A percentile compares a stretch with the other conserved stretches of the same genome.
Conservation (phyloP, 2,329 filamentous ascomycete species). For the Xylaria sp. region DNA sequence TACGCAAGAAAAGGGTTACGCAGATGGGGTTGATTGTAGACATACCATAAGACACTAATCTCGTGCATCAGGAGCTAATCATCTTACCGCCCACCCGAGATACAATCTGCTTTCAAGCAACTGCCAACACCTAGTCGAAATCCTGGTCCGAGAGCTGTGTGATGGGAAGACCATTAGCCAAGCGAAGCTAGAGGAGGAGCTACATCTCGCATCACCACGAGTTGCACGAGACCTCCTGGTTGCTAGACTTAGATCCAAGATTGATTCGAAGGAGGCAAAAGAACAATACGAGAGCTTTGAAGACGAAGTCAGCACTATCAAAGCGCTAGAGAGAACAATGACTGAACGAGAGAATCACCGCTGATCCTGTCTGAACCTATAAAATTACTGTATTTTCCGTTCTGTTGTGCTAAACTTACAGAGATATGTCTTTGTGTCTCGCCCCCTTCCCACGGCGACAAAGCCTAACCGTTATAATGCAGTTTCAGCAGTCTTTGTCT, state of each 20-base stretch:
- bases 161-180: slow-evolving; percentile 41
- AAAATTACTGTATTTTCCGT: too few relatives aligned
- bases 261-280: slow-evolving; percentile 33
- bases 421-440: not conserved
- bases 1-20: slow-evolving; percentile 25
- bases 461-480: not conserved
- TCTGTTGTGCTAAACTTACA: not conserved
- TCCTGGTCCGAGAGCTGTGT: slow-evolving; percentile 40
- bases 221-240: slow-evolving; percentile 42
- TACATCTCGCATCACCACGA: slow-evolving; percentile 37
- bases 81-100: slow-evolving; percentile 40
- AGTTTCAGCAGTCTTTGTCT: not conserved
- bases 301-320: slow-evolving; percentile 1
- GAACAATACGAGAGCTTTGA: slow-evolving; percentile 20
- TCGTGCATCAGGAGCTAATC: slow-evolving; percentile 11
- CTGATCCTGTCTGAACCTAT: not conserved
- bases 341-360: slow-evolving; percentile 1
- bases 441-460: not conserved
- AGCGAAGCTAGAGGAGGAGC: slow-evolving; percentile 41
- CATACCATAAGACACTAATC: too few relatives aligned
- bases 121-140: slow-evolving; percentile 43
- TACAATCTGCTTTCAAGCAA: slow-evolving; percentile 42
- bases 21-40: too few relatives aligned
- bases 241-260: slow-evolving; percentile 33
- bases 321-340: slow-evolving; percentile 9